phyloP scores from a whole-genome alignment of 164 flowering plant genomes.

The Tetracentron sinense region DNA sequence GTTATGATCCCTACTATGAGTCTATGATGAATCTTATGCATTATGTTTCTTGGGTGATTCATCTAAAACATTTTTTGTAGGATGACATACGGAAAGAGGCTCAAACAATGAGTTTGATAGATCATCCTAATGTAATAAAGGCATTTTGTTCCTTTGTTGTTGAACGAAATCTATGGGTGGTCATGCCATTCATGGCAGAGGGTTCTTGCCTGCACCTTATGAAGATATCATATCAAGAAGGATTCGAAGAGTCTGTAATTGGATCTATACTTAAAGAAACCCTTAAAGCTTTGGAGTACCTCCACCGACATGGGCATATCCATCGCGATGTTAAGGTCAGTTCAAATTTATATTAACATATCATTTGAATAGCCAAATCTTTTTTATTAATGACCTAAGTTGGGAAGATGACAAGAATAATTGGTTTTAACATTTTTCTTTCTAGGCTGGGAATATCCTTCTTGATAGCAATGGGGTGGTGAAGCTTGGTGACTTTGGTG shows the following conservation, averaged over 20 bases:
- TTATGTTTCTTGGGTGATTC: neutral
- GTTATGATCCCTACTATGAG: too few relatives aligned
- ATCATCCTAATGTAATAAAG: constrained; percentile 74
- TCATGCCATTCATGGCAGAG: constrained; percentile 88
- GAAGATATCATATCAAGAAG: constrained; percentile 53
- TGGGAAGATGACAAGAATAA: neutral
- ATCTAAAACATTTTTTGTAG: constrained; percentile 26
- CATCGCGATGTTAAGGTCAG: constrained; percentile 33
- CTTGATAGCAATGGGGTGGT: constrained; percentile 75
- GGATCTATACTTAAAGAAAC: constrained; percentile 23
- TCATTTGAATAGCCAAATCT: neutral
- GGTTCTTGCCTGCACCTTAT: constrained; percentile 88
- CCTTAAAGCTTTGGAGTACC: constrained; percentile 29
- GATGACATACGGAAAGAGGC: constrained; percentile 83
- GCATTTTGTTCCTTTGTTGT: constrained; percentile 83
- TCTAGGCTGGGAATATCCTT: constrained; percentile 95
- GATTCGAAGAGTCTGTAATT: constrained; percentile 25
- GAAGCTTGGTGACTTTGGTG: constrained; percentile 98
- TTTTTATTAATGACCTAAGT: neutral
- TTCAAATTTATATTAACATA: too few relatives aligned
- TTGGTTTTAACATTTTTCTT: constrained; percentile 7
- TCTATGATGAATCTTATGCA: neutral
- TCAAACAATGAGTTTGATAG: constrained; percentile 84
- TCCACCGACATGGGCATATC: constrained; percentile 30
- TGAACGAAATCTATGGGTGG: constrained; percentile 73